Conservation (phyloP, 371 early-diverging fungal species). For the Globomyces sp. region DNA sequence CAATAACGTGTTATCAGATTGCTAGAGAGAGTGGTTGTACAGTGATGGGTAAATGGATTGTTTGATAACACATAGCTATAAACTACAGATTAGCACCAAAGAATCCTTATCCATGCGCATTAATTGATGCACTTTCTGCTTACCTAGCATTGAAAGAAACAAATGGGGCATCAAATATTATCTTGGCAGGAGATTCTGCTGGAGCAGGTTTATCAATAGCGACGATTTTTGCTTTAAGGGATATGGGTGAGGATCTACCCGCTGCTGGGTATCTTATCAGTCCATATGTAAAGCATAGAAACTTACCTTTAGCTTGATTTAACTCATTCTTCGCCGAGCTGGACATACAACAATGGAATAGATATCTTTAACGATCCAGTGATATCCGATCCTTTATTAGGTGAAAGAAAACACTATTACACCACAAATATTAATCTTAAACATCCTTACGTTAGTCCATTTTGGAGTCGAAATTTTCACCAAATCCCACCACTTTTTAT, state of each 20-base stretch:
- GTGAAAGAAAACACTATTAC: slow-evolving; percentile 19
- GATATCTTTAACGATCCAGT: slow-evolving; percentile 15
- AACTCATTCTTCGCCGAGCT: slow-evolving; percentile 2
- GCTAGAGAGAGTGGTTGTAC: not conserved
- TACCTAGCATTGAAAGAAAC: slow-evolving; percentile 15
- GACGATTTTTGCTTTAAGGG: slow-evolving; percentile 19
- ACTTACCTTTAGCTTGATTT: slow-evolving; percentile 10
- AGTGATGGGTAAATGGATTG: too few species aligned
- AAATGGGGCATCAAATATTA: slow-evolving; percentile 24
- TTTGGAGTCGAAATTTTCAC: not conserved
- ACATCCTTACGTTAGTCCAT: slow-evolving; percentile 18
- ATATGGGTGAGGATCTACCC: slow-evolving; percentile 9
- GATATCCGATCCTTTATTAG: not conserved
- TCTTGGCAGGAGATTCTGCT: slow-evolving; percentile 56
- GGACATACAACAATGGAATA: not conserved
- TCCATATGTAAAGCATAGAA: slow-evolving; percentile 4
- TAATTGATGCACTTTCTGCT: slow-evolving; percentile 22
- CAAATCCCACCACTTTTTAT: slow-evolving; percentile 15
- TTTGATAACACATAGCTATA: slow-evolving; percentile 16
- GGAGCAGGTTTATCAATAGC: slow-evolving; percentile 33
- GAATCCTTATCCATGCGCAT: slow-evolving; percentile 28
- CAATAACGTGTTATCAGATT: not conserved
- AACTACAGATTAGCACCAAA: slow-evolving; percentile 32
- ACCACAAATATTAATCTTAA: slow-evolving; percentile 7
- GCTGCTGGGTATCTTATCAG: slow-evolving; percentile 7